phyloP scores from a whole-genome alignment of 352 stramenopile genomes.

The Phytophthora sp. region DNA sequence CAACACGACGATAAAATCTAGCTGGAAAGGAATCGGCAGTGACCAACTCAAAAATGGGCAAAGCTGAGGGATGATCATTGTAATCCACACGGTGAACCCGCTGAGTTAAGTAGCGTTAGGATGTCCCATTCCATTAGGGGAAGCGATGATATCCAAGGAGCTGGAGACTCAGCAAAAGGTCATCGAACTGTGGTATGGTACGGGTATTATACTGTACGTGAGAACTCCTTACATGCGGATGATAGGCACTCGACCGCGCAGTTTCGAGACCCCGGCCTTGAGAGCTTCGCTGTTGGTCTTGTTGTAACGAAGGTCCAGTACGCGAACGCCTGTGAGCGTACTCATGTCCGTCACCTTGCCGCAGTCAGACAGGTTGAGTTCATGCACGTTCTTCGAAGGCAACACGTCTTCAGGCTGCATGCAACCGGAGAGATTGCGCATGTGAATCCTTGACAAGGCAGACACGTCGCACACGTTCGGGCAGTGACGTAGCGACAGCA shows the following conservation, averaged over 20 bases:
- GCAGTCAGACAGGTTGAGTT: constrained; percentile 74
- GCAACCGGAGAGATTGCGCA: constrained; percentile 68
- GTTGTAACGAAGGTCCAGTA: constrained; percentile 73
- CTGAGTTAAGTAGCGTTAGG: too few species aligned
- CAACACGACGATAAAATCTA: neutral
- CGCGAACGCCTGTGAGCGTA: constrained; percentile 63
- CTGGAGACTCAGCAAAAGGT: too few species aligned
- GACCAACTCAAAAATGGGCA: too few species aligned
- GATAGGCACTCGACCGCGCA: constrained; percentile 38
- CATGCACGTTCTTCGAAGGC: constrained; percentile 48
- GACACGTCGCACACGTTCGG: constrained; percentile 53
- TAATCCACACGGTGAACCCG: constrained; percentile 32
- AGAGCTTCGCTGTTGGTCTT: constrained; percentile 23
- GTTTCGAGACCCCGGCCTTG: constrained; percentile 30
- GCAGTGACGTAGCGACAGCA: constrained; percentile 69
- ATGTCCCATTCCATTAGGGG: too few species aligned
- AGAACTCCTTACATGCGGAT: constrained; percentile 39
- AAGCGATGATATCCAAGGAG: too few species aligned
- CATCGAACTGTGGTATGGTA: too few species aligned
- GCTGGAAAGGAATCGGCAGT: constrained; percentile 20
- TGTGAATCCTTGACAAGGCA: constrained; percentile 48
- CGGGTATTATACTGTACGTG: too few species aligned
- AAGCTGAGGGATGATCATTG: constrained; percentile 41
- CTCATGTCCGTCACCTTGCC: constrained; percentile 48
- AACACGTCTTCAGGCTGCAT: constrained; percentile 53